Evolutionary conservation across 129 eudicot species (phyloP), one percentile per base, ranked within the genome.

Genomic region (Cynara cardunculus): DNA sequence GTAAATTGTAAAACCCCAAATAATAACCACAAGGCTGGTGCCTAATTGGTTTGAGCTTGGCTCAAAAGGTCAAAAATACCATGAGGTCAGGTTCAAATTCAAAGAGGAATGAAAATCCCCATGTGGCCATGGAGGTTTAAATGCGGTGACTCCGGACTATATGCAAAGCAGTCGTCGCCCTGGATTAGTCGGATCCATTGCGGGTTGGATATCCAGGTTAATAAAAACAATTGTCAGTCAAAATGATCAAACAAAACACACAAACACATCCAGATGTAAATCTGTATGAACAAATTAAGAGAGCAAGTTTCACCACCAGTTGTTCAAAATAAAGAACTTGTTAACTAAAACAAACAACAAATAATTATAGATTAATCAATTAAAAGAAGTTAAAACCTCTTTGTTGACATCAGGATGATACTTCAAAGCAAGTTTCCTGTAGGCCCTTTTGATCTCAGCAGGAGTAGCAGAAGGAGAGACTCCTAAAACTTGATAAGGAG

Each of bases 391-490:
- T 2, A 64, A 6, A 19, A 56, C 99, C 99, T 96, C 87, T 83
- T 96, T 96, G 75, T 96, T 96, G 59, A 93, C 98, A 91, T 96
- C 99, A 12, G 99, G 99, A 78, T 96, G 99, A 81, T 88, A 96
- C 85, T 96, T 96, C 19, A 96, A 85, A 84, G 99, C 98, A 79
- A 96, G 92, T 78, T 85, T 96, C 30, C 99, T 81, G 78, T 96
- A 96, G 53, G 98, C 98, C 89, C 89, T 92, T 84, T 96, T 96
- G 82, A 96, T 93, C 70, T 96, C 97, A 86, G 75, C 82, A 49
- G 90, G 85, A 34, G 96, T 81, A 19, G 99, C 98, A 80, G 92
- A 84, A 1, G 95, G 85, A n/a, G 99, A 86, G 26, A 96, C 98
- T 2, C 99, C 99, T 81, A 96, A 82, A 8, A 96, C 98, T 49